phyloP scores from a whole-genome alignment of 2,329 filamentous ascomycete genomes.

The Colletotrichum magnum region DNA sequence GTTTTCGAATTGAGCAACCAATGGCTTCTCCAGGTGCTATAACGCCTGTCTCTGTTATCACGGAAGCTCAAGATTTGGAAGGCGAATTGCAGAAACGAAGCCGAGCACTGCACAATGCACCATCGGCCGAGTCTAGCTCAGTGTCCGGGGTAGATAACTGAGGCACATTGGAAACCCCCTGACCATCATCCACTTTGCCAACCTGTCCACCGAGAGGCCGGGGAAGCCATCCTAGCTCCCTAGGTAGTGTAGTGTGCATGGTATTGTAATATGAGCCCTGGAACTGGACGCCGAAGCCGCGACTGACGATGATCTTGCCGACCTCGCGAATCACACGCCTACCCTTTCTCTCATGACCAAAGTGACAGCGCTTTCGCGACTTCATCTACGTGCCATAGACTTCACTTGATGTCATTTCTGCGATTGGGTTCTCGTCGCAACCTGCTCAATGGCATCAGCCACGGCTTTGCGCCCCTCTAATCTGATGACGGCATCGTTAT shows the following conservation, averaged over 20 bases:
- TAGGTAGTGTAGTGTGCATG: background rate
- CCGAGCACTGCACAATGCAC: constrained; percentile 2
- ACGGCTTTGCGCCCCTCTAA: constrained; percentile 60
- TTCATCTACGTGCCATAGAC: background rate
- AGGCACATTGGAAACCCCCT: constrained; percentile 15
- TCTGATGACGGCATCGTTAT: constrained; percentile 69
- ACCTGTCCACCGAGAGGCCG: background rate
- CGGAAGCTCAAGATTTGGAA: background rate
- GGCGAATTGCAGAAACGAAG: background rate
- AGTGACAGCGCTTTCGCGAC: background rate
- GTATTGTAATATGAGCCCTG: background rate
- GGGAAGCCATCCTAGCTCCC: constrained; percentile 16
- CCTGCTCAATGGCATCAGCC: constrained; percentile 58
- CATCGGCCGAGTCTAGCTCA: constrained; percentile 6
- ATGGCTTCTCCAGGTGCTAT: background rate
- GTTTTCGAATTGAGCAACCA: background rate
- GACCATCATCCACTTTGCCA: constrained; percentile 1
- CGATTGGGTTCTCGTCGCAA: constrained; percentile 14
- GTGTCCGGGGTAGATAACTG: background rate
- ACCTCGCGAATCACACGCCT: constrained; percentile 17
- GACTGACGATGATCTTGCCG: background rate
- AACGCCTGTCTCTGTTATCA: background rate
- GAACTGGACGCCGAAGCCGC: constrained; percentile 5
- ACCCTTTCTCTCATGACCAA: background rate
- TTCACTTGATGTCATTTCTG: constrained; percentile 32